A percentile compares a stretch with the other conserved stretches of the same genome.
Evolutionary conservation across 192 early-diverging fungal genomes (phyloP).

Genomic region (Linnemannia zychae): DNA sequence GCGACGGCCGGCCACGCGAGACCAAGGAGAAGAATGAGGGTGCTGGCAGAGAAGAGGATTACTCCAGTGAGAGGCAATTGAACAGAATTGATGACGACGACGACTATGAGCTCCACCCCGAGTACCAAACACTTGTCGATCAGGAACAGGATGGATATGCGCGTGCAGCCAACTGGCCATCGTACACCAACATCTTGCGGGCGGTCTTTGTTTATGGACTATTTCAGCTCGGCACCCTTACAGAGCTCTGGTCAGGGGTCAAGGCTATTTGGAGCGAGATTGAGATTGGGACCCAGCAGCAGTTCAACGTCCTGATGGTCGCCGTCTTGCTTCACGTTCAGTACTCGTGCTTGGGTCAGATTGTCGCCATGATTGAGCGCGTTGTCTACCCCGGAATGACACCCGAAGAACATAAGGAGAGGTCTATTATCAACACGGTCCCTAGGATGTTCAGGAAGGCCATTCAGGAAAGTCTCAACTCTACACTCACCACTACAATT

Average conservation of each 20-base stretch:
- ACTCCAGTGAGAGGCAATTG: background rate
- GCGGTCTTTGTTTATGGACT: slow-evolving; percentile 24
- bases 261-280: slow-evolving; percentile 16
- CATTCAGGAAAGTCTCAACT: slow-evolving; percentile 44
- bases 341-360: slow-evolving; percentile 29
- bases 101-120: slow-evolving; percentile 45
- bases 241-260: slow-evolving; percentile 20
- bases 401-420: slow-evolving; percentile 13
- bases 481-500: slow-evolving; percentile 31
- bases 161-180: slow-evolving; percentile 29
- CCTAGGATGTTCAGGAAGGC: slow-evolving; percentile 18
- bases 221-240: slow-evolving; percentile 16
- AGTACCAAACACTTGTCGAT: slow-evolving; percentile 43
- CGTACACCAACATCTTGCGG: slow-evolving; percentile 39
- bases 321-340: slow-evolving; percentile 32
- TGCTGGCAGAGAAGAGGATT: background rate
- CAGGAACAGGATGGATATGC: slow-evolving; percentile 38
- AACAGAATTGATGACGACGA: slow-evolving; percentile 13
- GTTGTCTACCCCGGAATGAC: slow-evolving; percentile 26
- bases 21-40: background rate
- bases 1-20: slow-evolving; percentile 20
- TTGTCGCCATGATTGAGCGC: slow-evolving; percentile 27
- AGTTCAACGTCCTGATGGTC: slow-evolving; percentile 21
- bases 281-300: slow-evolving; percentile 24
- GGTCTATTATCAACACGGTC: slow-evolving; percentile 21